Evolutionary conservation across 306 rosid species (phyloP), one percentile per base, ranked within the genome.

Genomic region (Cucurbita argyrosperma): DNA sequence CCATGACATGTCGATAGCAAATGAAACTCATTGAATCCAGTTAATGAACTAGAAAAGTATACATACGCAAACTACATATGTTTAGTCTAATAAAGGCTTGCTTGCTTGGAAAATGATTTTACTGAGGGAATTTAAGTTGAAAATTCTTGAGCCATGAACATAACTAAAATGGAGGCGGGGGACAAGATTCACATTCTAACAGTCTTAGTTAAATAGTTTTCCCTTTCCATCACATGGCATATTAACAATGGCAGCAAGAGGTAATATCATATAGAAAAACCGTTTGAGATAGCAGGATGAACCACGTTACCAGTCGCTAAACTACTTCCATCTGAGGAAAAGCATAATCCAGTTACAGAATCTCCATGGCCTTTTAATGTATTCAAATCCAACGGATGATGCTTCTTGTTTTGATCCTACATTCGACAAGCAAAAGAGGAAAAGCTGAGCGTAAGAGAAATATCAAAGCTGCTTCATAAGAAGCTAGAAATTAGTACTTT

Each of bases 311-410:
- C 95, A 19, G 99, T 91, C 21, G 87, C 99, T 80, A 95, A 85
- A 77, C 78, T 85, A 55, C 81, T 82, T 45, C 89, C 96, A 74
- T 91, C 96, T 4, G 88, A 78, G 39, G 97, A 89, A 82, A 95
- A 95, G 79, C 92, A 84, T 60, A 91, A 56, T 64, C 97, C 92
- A 8, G 92, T 86, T 19, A 95, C 97, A 2, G 89, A 80, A 76
- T 95, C 99, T 56, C 93, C 96, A 23, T 95, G 99, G 64, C 99
- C 99, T 83, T 95, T 95, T 92, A 95, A 74, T 46, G 99, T 91
- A 78, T 95, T 95, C 88, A 95, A 81, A 87, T 95, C 99, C 85
- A 95, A 84, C 1, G 91, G 92, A 85, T 95, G 99, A 77, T 95
- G 99, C 38, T 89, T 85, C 88, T 88, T 94, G 90, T 68, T 85